These are phyloP conservation scores for Phytomonas sp. DNA, from an alignment of 208 protist species.

Conservation along the genomic window DNA sequence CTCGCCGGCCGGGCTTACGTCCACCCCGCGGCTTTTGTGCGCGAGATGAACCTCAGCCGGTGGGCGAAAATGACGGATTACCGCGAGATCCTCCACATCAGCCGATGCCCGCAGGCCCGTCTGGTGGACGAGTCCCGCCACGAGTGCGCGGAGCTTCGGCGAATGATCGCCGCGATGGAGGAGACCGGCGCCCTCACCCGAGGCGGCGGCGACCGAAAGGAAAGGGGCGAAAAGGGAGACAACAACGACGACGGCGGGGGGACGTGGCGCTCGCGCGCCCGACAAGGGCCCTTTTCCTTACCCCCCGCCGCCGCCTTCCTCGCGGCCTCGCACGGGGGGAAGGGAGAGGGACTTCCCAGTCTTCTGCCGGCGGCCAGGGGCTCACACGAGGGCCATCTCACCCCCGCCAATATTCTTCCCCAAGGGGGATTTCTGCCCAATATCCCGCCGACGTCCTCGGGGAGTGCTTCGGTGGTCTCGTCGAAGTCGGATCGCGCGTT, in stretches of 20 bases:
- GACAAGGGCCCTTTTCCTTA: not conserved
- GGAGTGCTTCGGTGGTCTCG: not conserved
- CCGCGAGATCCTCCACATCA: constrained; percentile 18
- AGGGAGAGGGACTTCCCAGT: not conserved
- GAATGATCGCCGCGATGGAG: constrained; percentile 13
- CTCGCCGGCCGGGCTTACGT: constrained; percentile 60
- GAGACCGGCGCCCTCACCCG: not conserved
- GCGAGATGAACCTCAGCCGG: constrained; percentile 76
- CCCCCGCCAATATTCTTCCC: too few species aligned
- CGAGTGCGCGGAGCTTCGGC: constrained; percentile 14
- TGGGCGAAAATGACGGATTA: constrained; percentile 79
- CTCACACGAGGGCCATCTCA: too few species aligned
- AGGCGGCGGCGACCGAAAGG: not conserved
- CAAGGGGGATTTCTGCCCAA: not conserved
- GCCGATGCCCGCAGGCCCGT: constrained; percentile 1
- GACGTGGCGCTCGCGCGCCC: not conserved
- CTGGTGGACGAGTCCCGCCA: not conserved
- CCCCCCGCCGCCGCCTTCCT: too few species aligned
- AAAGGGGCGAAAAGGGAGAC: not conserved
- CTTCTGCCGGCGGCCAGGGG: not conserved
- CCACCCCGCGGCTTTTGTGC: constrained; percentile 69
- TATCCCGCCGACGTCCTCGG: not conserved
- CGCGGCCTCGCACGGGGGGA: not conserved
- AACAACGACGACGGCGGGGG: not conserved
- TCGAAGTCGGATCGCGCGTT: not conserved